Conservation (phyloP, 352 stramenopile genomes). For the Bremia lactucae region DNA sequence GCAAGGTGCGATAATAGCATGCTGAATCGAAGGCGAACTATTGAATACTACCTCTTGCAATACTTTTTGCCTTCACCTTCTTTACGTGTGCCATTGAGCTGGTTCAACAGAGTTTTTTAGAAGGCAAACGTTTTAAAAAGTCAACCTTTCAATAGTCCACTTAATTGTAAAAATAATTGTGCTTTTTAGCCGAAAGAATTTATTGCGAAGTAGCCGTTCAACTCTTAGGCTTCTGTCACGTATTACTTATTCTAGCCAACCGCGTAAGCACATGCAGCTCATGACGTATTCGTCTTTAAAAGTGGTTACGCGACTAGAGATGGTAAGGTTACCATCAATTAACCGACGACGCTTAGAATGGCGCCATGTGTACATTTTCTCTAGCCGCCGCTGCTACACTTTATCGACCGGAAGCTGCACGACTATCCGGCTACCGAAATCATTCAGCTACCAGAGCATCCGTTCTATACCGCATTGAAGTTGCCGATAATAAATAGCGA, state of each 20-base stretch:
- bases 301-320: constrained; percentile 41
- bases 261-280: constrained; percentile 84
- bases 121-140: too few relatives aligned
- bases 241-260: constrained; percentile 30
- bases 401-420: constrained; percentile 46
- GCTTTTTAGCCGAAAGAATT: too few relatives aligned
- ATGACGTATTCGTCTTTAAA: constrained; percentile 73
- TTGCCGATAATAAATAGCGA: constrained; percentile 27
- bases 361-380: too few relatives aligned
- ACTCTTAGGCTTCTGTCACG: constrained; percentile 4
- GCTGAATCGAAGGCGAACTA: too few relatives aligned
- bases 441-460: constrained; percentile 50
- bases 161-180: too few relatives aligned
- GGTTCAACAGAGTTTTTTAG: too few relatives aligned
- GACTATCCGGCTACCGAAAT: constrained; percentile 24
- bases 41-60: too few relatives aligned
- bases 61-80: too few relatives aligned
- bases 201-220: constrained; percentile 2
- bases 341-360: too few relatives aligned
- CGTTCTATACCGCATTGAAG: constrained; percentile 52
- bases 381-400: constrained; percentile 63
- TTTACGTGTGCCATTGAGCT: too few relatives aligned
- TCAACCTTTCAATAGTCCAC: too few relatives aligned
- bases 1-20: constrained; percentile 32
- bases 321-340: constrained; percentile 25